Percentiles rank a stretch among this genome's conserved stretches.
Conservation (phyloP, 2,329 filamentous ascomycete species). For the Cercospora zeina region DNA sequence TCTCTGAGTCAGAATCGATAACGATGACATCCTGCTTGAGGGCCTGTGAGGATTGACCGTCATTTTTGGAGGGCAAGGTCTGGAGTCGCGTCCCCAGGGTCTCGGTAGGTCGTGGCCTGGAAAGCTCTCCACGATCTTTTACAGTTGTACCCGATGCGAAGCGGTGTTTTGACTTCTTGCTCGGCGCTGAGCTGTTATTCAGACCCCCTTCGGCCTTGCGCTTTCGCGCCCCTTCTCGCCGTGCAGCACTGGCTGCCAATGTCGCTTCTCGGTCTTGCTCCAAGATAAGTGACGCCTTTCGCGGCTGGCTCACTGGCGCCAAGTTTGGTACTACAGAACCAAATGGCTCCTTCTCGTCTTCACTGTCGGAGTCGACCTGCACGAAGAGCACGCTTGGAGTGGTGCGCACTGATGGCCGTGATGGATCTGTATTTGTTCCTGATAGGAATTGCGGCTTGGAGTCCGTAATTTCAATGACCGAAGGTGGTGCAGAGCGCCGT, state of each 20-base stretch:
- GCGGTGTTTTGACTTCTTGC: neutral
- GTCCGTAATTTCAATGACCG: neutral
- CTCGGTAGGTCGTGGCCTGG: neutral
- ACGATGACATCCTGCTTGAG: neutral
- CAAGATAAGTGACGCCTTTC: neutral
- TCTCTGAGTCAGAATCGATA: neutral
- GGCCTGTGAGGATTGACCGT: neutral
- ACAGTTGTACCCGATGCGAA: neutral
- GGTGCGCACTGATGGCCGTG: neutral
- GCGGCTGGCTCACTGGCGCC: neutral
- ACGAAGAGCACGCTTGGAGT: neutral
- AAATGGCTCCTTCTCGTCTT: neutral
- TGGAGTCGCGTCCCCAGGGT: neutral
- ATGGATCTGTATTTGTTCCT: neutral
- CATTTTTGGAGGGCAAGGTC: neutral
- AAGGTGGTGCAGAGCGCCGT: neutral
- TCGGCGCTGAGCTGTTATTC: neutral
- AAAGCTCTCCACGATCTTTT: neutral
- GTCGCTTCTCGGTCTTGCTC: neutral
- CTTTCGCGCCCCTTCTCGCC: neutral
- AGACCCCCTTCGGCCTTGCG: neutral
- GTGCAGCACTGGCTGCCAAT: neutral
- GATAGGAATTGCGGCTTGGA: neutral
- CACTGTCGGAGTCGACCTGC: neutral
- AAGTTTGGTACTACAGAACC: neutral